Conservation (phyloP, 495 filamentous ascomycete genomes). For the Poronia punctata region DNA sequence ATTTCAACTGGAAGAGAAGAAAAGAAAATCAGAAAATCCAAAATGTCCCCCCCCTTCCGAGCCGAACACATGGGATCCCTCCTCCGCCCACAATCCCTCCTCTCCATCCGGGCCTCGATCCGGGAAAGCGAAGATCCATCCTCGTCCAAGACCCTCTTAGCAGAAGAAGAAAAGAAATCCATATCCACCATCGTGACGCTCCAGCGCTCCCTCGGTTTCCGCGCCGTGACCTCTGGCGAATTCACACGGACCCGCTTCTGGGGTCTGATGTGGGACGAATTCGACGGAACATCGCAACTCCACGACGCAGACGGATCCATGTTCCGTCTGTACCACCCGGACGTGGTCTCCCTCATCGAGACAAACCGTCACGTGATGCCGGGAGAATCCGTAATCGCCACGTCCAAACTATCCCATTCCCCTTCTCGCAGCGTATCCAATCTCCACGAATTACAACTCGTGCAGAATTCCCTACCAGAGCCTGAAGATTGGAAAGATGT, state of each 20-base stretch:
- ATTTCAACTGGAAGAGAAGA: background rate
- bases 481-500: constrained; percentile 56
- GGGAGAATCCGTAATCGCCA: constrained; percentile 66
- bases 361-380: constrained; percentile 57
- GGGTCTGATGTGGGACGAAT: constrained; percentile 69
- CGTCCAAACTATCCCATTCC: constrained; percentile 62
- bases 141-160: constrained; percentile 47
- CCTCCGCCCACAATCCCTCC: constrained; percentile 61
- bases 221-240: constrained; percentile 63
- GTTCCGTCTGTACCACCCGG: constrained; percentile 70
- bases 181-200: constrained; percentile 58
- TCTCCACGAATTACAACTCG: constrained; percentile 60
- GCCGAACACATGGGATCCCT: constrained; percentile 82
- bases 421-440: constrained; percentile 57
- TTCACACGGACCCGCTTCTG: constrained; percentile 59
- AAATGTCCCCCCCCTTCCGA: constrained; percentile 59
- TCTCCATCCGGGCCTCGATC: constrained; percentile 52
- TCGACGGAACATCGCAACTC: constrained; percentile 57
- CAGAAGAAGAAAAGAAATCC: constrained; percentile 58
- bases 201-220: constrained; percentile 61
- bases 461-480: constrained; percentile 53
- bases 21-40: background rate
- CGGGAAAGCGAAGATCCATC: no score
- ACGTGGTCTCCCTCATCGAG: constrained; percentile 65
- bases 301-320: constrained; percentile 60